A percentile compares a stretch with the other conserved stretches of the same genome.
Conservation (phyloP, 805 yeast species). For the Myxozyma geophila region DNA sequence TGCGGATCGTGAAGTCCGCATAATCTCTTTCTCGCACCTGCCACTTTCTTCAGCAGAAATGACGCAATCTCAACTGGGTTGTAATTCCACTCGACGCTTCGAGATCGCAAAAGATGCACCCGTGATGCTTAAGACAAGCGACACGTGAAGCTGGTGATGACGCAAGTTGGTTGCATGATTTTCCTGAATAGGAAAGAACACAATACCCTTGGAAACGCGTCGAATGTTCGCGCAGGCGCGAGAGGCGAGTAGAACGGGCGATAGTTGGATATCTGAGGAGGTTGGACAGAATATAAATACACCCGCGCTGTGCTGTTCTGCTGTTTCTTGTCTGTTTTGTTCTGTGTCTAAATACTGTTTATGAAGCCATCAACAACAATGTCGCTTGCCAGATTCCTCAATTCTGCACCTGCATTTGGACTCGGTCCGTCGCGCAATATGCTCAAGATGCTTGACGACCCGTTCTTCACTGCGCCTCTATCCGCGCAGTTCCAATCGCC, state of each 20-base stretch:
- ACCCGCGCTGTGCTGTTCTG: background rate
- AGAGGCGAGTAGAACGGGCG: background rate
- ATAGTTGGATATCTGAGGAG: background rate
- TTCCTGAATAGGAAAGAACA: background rate
- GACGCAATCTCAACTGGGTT: no score
- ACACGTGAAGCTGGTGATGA: slow-evolving; percentile 2
- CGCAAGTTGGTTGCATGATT: background rate
- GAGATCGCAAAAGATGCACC: no score
- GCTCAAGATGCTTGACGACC: slow-evolving; percentile 25
- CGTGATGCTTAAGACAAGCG: no score
- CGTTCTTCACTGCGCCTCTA: slow-evolving; percentile 24
- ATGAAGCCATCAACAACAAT: slow-evolving; percentile 6
- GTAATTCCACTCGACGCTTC: no score
- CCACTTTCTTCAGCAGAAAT: no score
- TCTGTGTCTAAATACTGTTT: slow-evolving; percentile 1
- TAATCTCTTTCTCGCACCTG: no score
- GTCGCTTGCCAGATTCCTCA: slow-evolving; percentile 31
- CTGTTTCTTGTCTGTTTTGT: slow-evolving; percentile 5
- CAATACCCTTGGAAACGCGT: slow-evolving; percentile 14
- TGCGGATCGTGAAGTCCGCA: no score
- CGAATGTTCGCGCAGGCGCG: slow-evolving; percentile 9
- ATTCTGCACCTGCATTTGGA: slow-evolving; percentile 20
- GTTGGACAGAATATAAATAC: background rate
- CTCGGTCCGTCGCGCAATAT: slow-evolving; percentile 17
- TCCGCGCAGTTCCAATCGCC: slow-evolving; percentile 20